Conservation (phyloP, 1,139 yeast genomes). For the Candida sojae region DNA sequence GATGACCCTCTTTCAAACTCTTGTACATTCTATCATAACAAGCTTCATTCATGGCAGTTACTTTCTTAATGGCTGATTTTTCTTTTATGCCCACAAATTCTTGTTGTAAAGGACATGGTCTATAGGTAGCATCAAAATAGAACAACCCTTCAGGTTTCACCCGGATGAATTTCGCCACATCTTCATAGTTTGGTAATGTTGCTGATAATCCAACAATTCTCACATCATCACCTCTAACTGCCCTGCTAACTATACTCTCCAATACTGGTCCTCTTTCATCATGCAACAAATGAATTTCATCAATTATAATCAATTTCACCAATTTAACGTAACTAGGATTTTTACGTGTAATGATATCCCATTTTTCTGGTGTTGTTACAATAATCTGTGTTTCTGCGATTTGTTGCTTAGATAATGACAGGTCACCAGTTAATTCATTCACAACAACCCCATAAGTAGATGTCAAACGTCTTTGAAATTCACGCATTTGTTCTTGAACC, state of each 20-base stretch:
- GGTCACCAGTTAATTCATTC: conserved; percentile 89
- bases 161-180: conserved; percentile 80
- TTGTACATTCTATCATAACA: conserved; percentile 83
- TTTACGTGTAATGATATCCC: conserved; percentile 95
- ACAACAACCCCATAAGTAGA: conserved; percentile 68
- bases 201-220: conserved; percentile 91
- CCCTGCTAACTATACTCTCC: conserved; percentile 83
- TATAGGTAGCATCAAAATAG: conserved; percentile 76
- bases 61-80: conserved; percentile 74
- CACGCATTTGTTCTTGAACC: conserved; percentile 93
- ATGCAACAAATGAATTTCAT: conserved; percentile 90
- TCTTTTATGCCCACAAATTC: conserved; percentile 88
- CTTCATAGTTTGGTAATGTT: conserved; percentile 86
- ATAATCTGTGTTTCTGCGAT: conserved; percentile 77
- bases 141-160: conserved; percentile 69
- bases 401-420: conserved; percentile 75
- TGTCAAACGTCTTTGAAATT: conserved; percentile 70
- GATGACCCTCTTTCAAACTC: conserved; percentile 58
- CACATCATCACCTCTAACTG: conserved; percentile 54
- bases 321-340: conserved; percentile 54
- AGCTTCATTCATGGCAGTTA: conserved; percentile 87
- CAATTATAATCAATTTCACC: conserved; percentile 79
- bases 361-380: conserved; percentile 94
- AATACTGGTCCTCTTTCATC: conserved; percentile 96
- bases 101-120: conserved; percentile 94